Conservation (phyloP, 495 filamentous ascomycete genomes). For the Hyphodiscus hymeniophilus region DNA sequence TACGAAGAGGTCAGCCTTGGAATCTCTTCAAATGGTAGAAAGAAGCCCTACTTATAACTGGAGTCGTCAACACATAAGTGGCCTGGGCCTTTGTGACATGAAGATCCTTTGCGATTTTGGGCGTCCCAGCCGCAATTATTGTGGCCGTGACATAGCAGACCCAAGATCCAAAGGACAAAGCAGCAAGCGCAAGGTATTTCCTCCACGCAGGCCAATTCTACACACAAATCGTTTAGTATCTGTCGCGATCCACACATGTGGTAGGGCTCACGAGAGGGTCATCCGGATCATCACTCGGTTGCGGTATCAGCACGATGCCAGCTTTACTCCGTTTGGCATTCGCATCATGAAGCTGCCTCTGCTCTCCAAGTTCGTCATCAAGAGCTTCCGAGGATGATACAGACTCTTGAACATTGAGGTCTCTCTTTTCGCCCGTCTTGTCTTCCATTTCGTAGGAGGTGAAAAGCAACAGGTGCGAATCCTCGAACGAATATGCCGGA, state of each 20-base stretch:
- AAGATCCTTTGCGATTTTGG: neutral
- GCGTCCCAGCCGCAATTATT: neutral
- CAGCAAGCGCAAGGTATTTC: neutral
- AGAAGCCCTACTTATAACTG: neutral
- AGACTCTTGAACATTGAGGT: too few species aligned
- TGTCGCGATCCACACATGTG: neutral
- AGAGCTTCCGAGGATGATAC: too few species aligned
- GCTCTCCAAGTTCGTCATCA: too few species aligned
- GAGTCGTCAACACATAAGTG: neutral
- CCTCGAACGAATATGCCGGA: too few species aligned
- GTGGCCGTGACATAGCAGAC: neutral
- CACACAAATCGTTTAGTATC: neutral
- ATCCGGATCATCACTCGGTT: neutral
- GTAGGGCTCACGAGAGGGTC: neutral
- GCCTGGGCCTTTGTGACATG: neutral
- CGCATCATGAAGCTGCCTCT: too few species aligned
- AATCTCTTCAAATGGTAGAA: too few species aligned
- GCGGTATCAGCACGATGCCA: neutral
- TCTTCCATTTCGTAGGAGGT: too few species aligned
- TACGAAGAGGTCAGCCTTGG: neutral
- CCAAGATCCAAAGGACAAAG: neutral
- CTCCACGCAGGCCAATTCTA: neutral
- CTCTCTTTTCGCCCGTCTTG: too few species aligned
- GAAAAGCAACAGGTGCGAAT: too few species aligned
- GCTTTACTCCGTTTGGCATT: neutral